Base-by-base conservation (phyloP, 2,329 filamentous ascomycete genomes). In the Oidium heveae region DNA sequence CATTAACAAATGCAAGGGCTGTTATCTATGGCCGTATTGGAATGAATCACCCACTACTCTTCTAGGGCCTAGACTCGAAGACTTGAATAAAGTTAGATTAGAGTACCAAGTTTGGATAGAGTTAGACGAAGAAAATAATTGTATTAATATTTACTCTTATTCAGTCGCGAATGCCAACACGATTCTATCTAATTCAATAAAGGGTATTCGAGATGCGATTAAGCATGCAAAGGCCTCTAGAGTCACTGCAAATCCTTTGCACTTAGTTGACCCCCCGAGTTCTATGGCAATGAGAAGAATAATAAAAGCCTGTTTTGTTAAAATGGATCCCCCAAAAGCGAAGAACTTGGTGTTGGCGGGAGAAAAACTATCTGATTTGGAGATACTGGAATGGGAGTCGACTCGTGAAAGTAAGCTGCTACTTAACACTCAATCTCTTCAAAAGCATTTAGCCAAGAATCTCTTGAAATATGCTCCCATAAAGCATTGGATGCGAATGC, bases 401-500 rank as follows among this genome's bases (percentile, higher is more conserved):
- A 46, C 52, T 18, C 58, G 59, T 9, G 22, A 33, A 5, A 51
- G 52, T 7, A 53, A 59, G 9, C 33, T 55, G 4, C 28, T 55
- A 12, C 34, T 55, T 1, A 62, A 60, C 41, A 43, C 53, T 4
- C 46, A 53, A n/a, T 54, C 39, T 8, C 58, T 64, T 34, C 32
- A 58, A 33, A 37, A 57, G 1, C 59, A 60, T n/a, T 43, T 65
- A 15, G 52, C 49, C 1, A 57, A 57, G 37, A 55, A 57, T 47
- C 39, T 64, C 1, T 57, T 54, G 32, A 52, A 47, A 4, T 57
- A 65, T 9, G 59, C 59, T 33, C 56, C 58, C 15, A 32, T 63
- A 3, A 62, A 60, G 34, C 57, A 55, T 28, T 59, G 60, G 58
- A 64, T 65, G 62, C 57, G 59, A 36, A 63, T 66, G 62, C 59